Conservation (phyloP, 108 stramenopile species). For the Aurantiochytrium sp. region DNA sequence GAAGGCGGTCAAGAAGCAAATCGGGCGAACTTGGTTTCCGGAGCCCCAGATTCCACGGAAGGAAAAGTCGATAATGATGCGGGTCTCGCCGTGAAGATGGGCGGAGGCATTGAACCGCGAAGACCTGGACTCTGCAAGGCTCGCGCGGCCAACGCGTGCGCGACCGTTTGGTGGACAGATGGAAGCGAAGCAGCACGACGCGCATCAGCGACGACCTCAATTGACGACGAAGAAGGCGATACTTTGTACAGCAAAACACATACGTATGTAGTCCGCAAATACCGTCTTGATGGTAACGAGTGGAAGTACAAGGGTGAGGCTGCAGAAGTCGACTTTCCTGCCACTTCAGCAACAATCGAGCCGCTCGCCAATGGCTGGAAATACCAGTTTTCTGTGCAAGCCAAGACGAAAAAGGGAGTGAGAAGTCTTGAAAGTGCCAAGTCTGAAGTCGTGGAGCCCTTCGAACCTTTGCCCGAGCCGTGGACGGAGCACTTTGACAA, state of each 20-base stretch:
- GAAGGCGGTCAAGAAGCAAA: too few relatives aligned
- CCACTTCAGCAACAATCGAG: neutral
- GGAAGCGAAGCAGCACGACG: neutral
- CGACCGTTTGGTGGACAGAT: neutral
- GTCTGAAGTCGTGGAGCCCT: neutral
- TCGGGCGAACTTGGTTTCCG: neutral
- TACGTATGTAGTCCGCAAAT: neutral
- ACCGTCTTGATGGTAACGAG: neutral
- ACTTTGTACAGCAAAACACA: neutral
- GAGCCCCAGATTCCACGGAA: neutral
- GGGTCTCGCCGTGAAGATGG: neutral
- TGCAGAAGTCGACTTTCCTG: neutral
- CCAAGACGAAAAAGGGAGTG: neutral
- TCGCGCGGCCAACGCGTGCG: neutral
- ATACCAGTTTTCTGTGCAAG: neutral
- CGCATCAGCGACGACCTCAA: neutral
- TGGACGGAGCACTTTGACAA: conserved; percentile 18
- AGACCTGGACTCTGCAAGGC: neutral
- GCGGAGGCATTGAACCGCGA: neutral
- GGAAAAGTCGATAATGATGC: too few relatives aligned
- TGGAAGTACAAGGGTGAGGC: neutral
- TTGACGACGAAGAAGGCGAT: neutral
- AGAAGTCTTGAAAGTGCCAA: neutral
- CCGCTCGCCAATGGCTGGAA: neutral
- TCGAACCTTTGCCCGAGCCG: neutral